Evolutionary conservation across 1,284 basidiomycete species (phyloP).

Genomic region (Ustilago nuda): DNA sequence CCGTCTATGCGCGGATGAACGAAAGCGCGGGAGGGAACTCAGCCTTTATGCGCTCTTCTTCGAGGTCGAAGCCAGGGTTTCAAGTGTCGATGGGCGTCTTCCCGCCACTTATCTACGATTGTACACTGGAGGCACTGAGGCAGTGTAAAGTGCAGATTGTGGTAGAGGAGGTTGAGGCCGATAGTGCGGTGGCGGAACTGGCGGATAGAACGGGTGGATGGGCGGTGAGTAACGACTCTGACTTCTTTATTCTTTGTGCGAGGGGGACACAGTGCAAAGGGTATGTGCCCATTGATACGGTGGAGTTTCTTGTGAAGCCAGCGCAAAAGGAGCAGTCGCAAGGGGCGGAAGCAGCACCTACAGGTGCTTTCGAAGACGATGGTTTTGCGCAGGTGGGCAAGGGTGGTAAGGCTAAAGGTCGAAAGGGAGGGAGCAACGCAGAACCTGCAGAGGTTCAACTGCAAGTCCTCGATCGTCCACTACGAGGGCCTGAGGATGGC

Average conservation of each 20-base stretch:
- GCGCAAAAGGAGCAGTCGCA: conserved; percentile 4
- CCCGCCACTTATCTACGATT: conserved; percentile 50
- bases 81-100: conserved; percentile 46
- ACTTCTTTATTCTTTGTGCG: conserved; percentile 62
- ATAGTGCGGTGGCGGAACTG: conserved; percentile 55
- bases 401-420: conserved; percentile 24
- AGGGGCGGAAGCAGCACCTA: background rate
- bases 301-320: conserved; percentile 49
- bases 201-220: conserved; percentile 52
- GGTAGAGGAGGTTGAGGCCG: conserved; percentile 57
- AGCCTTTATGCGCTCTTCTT: conserved; percentile 54
- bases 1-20: conserved; percentile 33
- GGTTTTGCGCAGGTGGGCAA: conserved; percentile 56
- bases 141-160: conserved; percentile 39
- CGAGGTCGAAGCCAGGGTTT: conserved; percentile 36
- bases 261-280: conserved; percentile 46
- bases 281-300: conserved; percentile 56
- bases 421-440: conserved; percentile 9
- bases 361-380: conserved; percentile 40
- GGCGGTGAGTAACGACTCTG: conserved; percentile 59
- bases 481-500: conserved; percentile 14
- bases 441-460: background rate
- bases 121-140: conserved; percentile 42
- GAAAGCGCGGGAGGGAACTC: conserved; percentile 37
- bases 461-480: conserved; percentile 18